Base-by-base conservation (phyloP, 2,329 filamentous ascomycete species). In the Achaetomium macrosporum region DNA sequence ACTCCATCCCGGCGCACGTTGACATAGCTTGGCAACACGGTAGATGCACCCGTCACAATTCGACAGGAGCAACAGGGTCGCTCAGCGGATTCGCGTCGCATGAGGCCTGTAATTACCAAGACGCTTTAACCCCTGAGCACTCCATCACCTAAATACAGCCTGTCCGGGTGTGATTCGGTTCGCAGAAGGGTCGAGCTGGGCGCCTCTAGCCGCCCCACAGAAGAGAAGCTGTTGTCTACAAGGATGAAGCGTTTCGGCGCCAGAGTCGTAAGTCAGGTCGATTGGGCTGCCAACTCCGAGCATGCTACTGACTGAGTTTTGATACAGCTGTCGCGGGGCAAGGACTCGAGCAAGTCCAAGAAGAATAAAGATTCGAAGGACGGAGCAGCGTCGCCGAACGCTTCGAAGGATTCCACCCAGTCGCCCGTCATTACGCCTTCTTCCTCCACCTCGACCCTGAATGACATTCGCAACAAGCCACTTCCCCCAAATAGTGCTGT, bases 231-330 rank as follows among this genome's bases (percentile, higher is more conserved):
- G 61, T 59, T 61, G 58, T 65, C 64, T 60, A 73, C 72, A 73
- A 87, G 80, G 74, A 96, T 97, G 92, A 96, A 96, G 78, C 88
- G 90, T 71, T 95, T 97, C 74, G 88, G 90, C 75, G 90, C 95
- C 79, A 89, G 88, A 87, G 90, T 96, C 79, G 90, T 96, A 83
- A 80, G 88, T 83, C 35, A 29, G 13, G 8, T 12, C 7, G 25
- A 4, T 25, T 59, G 31, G 30, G 5, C 20, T 29, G 12, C 42
- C 25, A 12, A 39, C 13, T 25, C 12, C 12, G 37, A 25, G n/a
- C 42, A 30, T 19, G 7, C 35, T 29, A 50, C 54, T 57, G 50
- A 54, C 46, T 8, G 25, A 31, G 25, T 15, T 31, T 30, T 35
- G 20, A 17, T 31, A 42, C 81, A 96, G 90, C 88, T 96, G 76